These are phyloP conservation scores for Neonectria coccinea DNA, from an alignment of 2,329 filamentous ascomycete species.

Conservation along the genomic window DNA sequence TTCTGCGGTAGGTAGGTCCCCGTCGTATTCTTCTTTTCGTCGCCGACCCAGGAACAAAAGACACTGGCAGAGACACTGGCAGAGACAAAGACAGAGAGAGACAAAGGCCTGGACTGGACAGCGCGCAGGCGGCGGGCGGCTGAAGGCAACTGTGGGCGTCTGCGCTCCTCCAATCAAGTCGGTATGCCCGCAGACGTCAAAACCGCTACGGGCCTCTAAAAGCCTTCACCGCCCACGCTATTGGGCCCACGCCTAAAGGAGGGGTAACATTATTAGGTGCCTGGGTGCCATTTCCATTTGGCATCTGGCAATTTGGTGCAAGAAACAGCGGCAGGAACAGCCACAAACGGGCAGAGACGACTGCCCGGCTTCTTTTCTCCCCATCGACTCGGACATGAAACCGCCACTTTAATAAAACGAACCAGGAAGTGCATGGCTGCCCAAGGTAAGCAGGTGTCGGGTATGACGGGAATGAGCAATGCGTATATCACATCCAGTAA, in stretches of 20 bases:
- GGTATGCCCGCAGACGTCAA: slow-evolving; percentile 36
- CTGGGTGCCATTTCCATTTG: slow-evolving; percentile 14
- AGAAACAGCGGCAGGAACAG: neutral
- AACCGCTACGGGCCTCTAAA: slow-evolving; percentile 33
- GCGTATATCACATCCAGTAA: neutral
- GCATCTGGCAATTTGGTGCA: neutral
- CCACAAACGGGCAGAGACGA: neutral
- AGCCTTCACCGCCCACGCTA: slow-evolving; percentile 44
- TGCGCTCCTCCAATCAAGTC: slow-evolving; percentile 43
- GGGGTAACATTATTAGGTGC: slow-evolving; percentile 32
- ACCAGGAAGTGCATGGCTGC: neutral
- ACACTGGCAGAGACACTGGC: neutral
- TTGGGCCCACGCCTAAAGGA: slow-evolving; percentile 32
- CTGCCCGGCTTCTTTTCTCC: neutral
- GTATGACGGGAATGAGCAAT: neutral
- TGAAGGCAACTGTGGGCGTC: slow-evolving; percentile 22
- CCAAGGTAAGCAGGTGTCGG: neutral
- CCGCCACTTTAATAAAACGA: neutral
- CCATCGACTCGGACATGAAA: neutral
- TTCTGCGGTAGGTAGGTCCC: neutral
- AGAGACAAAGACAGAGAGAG: neutral
- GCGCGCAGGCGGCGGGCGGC: slow-evolving; percentile 25
- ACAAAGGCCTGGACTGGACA: neutral
- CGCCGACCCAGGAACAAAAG: neutral
- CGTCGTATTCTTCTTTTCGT: neutral